phyloP scores from a whole-genome alignment of 2,329 filamentous ascomycete species.

The Blumeriella jaapii region DNA sequence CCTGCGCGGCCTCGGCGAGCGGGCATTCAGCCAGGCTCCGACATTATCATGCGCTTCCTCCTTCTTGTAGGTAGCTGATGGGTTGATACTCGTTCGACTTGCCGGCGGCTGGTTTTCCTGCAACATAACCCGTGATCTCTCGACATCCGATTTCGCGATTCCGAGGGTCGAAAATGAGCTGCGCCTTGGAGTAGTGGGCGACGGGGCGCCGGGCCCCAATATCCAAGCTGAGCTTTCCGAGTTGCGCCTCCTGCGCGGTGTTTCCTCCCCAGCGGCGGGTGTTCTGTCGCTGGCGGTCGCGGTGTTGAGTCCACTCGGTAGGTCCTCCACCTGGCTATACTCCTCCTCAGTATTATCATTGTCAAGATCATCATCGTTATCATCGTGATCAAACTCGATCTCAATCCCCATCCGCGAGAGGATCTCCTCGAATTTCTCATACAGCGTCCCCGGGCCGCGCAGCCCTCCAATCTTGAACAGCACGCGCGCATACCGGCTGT shows the following conservation, averaged over 20 bases:
- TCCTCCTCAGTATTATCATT: conserved; percentile 17
- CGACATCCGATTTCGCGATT: conserved; percentile 4
- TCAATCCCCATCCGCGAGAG: conserved; percentile 60
- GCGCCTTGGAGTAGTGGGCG: conserved; percentile 12
- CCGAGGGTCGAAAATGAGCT: conserved; percentile 18
- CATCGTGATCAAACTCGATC: conserved; percentile 45
- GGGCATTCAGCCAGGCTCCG: conserved; percentile 21
- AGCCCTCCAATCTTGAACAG: conserved; percentile 67
- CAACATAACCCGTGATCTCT: conserved; percentile 8
- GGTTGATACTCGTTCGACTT: background rate
- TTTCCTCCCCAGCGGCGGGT: conserved; percentile 11
- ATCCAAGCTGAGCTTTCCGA: conserved; percentile 26
- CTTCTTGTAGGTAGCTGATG: background rate
- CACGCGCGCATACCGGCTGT: conserved; percentile 65
- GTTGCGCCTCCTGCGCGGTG: conserved; percentile 19
- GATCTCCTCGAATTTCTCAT: conserved; percentile 58
- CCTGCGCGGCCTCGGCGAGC: conserved; percentile 8
- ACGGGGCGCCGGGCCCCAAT: conserved; percentile 10
- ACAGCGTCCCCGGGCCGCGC: conserved; percentile 43
- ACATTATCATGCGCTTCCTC: conserved; percentile 11
- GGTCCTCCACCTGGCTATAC: conserved; percentile 11
- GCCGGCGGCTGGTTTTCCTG: conserved; percentile 1
- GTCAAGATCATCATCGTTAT: conserved; percentile 17
- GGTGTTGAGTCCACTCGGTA: conserved; percentile 1
- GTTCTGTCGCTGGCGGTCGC: conserved; percentile 10